Evolutionary conservation across 768 basidiomycete genomes (phyloP), one percentile per base, ranked within the genome.

Genomic region (Termitomyces sp.): DNA sequence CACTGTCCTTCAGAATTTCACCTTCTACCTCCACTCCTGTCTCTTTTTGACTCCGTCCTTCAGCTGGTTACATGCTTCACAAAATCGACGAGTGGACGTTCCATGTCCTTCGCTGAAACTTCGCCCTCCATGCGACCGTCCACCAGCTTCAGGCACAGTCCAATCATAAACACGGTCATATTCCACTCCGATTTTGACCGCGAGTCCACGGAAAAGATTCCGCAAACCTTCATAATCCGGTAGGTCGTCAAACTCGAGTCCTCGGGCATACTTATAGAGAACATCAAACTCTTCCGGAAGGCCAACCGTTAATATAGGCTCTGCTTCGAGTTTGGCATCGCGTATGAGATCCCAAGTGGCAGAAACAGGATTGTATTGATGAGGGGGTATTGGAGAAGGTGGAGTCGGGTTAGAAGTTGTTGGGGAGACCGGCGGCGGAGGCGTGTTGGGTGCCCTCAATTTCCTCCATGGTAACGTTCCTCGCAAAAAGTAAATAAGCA

Each of bases 181-280:
- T 55, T 77, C 76, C 7, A 85, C 72, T 1, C 80, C 82, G n/a
- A 80, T 71, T 9, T 81, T 76, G 57, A 74, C 76, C 1, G 81
- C 86, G 12, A 88, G 67, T 4, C 79, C 82, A 16, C 81, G 79
- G 70, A 94, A 91, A 45, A 93, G 80, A 45, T 81, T 82, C 43
- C 92, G 80, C 24, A 94, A 76, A 27, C 92, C 92, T 44, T 86
- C 87, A 65, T 95, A 95, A 71, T 95, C 93, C 10, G 93, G 93
- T 40, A 91, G 78, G 74, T 95, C 93, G 66, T 91, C 91, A 64
- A 94, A 95, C 62, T 88, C 88, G 36, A 95, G 83, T 2, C 85
- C 85, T 45, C 93, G 83, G 22, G 88, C 85, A 73, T 95, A 95
- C 45, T 82, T 80, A 71, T 88, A 89, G 64, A 93, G 80, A 54